phyloP scores from a whole-genome alignment of 2,329 filamentous ascomycete genomes.

The Aaosphaeria arxii region DNA sequence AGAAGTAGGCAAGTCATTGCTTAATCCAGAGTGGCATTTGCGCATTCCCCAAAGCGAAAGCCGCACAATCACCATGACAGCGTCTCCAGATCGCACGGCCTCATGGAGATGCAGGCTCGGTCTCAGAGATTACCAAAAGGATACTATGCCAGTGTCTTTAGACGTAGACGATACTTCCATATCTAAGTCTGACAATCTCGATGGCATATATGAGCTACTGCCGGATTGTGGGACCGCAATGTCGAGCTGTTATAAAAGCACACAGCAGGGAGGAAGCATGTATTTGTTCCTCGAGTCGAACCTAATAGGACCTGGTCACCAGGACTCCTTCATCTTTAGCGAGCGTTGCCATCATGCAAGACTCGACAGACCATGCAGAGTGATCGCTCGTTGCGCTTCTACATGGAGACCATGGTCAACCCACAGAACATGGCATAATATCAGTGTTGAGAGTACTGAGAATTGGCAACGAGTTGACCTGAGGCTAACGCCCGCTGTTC shows the following conservation, averaged over 20 bases:
- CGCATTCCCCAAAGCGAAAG: slow-evolving; percentile 10
- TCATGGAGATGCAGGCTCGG: slow-evolving; percentile 39
- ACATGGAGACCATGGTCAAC: slow-evolving; percentile 28
- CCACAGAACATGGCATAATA: slow-evolving; percentile 3
- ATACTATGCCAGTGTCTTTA: slow-evolving; percentile 35
- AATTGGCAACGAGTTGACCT: slow-evolving; percentile 8
- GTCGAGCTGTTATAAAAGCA: slow-evolving; percentile 52
- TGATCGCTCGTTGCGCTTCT: slow-evolving; percentile 45
- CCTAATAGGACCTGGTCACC: slow-evolving; percentile 42
- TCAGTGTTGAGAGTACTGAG: no score
- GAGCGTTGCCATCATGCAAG: slow-evolving; percentile 45
- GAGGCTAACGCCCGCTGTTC: slow-evolving; percentile 3
- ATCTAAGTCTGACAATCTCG: slow-evolving; percentile 4
- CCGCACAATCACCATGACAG: slow-evolving; percentile 15
- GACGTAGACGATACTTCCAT: slow-evolving; percentile 19
- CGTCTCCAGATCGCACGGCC: slow-evolving; percentile 11
- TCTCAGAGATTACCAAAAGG: slow-evolving; percentile 30
- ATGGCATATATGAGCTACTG: slow-evolving; percentile 51
- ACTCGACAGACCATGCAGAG: slow-evolving; percentile 45
- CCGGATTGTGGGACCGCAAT: slow-evolving; percentile 58
- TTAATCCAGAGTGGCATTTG: slow-evolving; percentile 22
- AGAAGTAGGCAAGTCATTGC: slow-evolving; percentile 4
- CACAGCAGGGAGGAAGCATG: slow-evolving; percentile 17
- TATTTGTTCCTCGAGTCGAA: slow-evolving; percentile 60
- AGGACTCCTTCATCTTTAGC: slow-evolving; percentile 59